phyloP scores from a whole-genome alignment of 768 basidiomycete genomes.

The Trametes cinnabarina region DNA sequence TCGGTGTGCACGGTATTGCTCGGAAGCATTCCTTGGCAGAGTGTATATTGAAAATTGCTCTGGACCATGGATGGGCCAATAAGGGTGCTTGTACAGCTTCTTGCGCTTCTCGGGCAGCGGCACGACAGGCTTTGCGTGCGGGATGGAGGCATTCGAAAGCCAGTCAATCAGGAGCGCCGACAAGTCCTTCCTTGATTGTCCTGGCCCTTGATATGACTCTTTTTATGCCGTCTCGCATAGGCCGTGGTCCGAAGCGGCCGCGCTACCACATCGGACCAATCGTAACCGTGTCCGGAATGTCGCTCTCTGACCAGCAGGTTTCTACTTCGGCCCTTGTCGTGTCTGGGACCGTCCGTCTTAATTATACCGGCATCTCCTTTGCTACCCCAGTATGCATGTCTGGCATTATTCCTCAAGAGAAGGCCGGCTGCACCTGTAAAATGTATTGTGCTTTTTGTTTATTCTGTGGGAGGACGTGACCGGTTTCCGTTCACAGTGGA shows the following conservation, averaged over 20 bases:
- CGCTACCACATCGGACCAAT: conserved; percentile 8
- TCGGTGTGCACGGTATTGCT: not conserved
- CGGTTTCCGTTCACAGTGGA: not conserved
- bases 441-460: not conserved
- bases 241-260: conserved; percentile 7
- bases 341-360: conserved; percentile 9
- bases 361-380: conserved; percentile 12
- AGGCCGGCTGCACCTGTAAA: not conserved
- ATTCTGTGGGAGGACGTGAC: not conserved
- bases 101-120: conserved; percentile 10
- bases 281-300: not conserved
- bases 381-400: conserved; percentile 4
- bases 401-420: not conserved
- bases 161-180: conserved; percentile 8
- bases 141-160: conserved; percentile 1
- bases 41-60: not conserved
- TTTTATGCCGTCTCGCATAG: conserved; percentile 4
- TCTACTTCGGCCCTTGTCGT: conserved; percentile 13
- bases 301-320: conserved; percentile 7
- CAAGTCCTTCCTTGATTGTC: conserved; percentile 10
- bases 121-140: conserved; percentile 6
- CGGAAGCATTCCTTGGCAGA: not conserved
- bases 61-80: not conserved
- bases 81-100: conserved; percentile 10
- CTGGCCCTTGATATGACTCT: conserved; percentile 14